Percentiles rank a stretch among this genome's conserved stretches.
Conservation (phyloP, 108 stramenopile genomes). For the Stephanodiscus triporus region DNA sequence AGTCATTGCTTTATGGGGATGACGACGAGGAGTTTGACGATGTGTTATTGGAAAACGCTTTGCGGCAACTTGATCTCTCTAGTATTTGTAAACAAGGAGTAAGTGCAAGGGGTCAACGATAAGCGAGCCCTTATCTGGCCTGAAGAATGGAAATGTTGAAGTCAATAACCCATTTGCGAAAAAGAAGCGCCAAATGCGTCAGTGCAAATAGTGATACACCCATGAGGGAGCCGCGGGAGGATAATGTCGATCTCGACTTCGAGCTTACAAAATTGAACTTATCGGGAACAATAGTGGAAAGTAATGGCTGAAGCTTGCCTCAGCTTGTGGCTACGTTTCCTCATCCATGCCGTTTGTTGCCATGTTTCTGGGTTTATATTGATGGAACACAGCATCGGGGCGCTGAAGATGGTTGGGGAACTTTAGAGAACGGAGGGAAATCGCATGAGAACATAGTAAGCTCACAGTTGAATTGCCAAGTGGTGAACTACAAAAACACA, state of each 20-base stretch:
- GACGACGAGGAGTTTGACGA: constrained; percentile 6
- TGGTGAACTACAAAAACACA: no score
- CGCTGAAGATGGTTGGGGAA: no score
- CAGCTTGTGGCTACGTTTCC: no score
- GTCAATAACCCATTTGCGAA: background rate
- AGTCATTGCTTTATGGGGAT: background rate
- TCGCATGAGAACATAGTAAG: no score
- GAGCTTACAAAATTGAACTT: background rate
- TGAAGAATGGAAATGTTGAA: background rate
- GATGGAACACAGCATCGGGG: no score
- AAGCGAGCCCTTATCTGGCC: no score
- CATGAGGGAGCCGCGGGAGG: background rate
- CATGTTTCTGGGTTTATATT: no score
- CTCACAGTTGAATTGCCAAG: no score
- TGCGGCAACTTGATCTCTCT: constrained; percentile 2
- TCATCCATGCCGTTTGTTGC: no score
- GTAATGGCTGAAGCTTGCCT: no score
- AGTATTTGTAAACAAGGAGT: background rate
- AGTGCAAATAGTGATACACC: background rate
- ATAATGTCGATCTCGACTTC: background rate
- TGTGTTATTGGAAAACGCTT: constrained; percentile 6
- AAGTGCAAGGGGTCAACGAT: background rate
- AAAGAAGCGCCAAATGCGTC: background rate
- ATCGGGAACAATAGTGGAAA: no score
- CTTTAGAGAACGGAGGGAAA: no score